These are phyloP conservation scores for Phytophthora citricola DNA, from an alignment of 352 stramenopile genomes.

Conservation along the genomic window DNA sequence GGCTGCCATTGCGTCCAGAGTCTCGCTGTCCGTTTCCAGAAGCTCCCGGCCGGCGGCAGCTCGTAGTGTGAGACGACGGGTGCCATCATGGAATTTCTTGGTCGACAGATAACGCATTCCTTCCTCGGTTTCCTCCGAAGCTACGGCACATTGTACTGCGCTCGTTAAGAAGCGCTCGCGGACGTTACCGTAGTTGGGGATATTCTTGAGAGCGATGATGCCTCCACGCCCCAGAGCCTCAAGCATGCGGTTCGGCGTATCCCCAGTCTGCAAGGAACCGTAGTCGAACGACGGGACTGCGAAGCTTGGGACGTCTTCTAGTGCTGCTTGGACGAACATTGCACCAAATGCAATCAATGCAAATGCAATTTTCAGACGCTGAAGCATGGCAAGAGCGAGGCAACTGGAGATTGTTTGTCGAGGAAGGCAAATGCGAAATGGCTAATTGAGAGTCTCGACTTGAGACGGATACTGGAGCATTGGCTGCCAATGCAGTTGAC, in stretches of 20 bases:
- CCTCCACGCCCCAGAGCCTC: conserved; percentile 44
- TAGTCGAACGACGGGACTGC: conserved; percentile 50
- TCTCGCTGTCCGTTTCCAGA: conserved; percentile 19
- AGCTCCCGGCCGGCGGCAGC: conserved; percentile 50
- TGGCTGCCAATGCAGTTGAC: conserved; percentile 1
- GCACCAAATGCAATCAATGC: neutral
- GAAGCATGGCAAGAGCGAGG: conserved; percentile 17
- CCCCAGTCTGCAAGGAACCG: conserved; percentile 11
- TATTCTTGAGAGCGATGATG: conserved; percentile 58
- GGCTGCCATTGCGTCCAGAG: conserved; percentile 18
- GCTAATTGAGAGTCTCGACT: neutral
- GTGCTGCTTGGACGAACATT: conserved; percentile 5
- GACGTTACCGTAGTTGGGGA: conserved; percentile 50
- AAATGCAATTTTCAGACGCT: conserved; percentile 8
- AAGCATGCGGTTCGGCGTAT: conserved; percentile 35
- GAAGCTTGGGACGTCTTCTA: conserved; percentile 39
- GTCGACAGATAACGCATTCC: conserved; percentile 36
- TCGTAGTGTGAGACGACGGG: conserved; percentile 52
- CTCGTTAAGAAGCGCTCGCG: conserved; percentile 46
- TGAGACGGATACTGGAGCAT: too few species aligned
- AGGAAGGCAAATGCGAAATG: conserved; percentile 24
- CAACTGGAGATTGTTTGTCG: conserved; percentile 12
- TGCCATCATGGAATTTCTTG: conserved; percentile 63
- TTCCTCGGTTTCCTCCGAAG: conserved; percentile 26
- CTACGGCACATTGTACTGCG: conserved; percentile 46